Percentiles rank a stretch among this genome's conserved stretches.
These are phyloP conservation scores for Brassica cretica DNA, from an alignment of 345 rosid species.

Conservation along the genomic window DNA sequence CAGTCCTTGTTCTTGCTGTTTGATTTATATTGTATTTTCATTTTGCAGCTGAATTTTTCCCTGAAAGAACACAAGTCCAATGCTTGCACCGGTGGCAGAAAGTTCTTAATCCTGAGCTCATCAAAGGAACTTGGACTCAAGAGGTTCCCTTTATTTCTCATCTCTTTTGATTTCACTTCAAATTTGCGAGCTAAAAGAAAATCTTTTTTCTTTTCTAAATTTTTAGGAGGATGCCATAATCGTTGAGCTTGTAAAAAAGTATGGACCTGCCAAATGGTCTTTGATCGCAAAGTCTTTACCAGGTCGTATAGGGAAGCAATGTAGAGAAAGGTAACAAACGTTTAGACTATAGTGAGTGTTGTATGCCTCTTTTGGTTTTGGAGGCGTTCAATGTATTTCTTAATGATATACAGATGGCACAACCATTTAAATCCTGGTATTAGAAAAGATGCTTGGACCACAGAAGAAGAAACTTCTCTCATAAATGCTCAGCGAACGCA, in stretches of 20 bases:
- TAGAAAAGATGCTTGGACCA: conserved; percentile 87
- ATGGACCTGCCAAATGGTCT: conserved; percentile 97
- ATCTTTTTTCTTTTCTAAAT: not conserved
- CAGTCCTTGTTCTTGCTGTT: not conserved
- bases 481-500: conserved; percentile 68
- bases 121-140: conserved; percentile 97
- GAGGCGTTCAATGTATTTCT: conserved; percentile 7
- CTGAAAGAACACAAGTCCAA: conserved; percentile 92
- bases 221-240: conserved; percentile 87
- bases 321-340: conserved; percentile 79
- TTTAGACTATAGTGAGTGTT: not conserved
- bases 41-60: conserved; percentile 77
- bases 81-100: conserved; percentile 99
- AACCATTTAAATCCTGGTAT: conserved; percentile 96
- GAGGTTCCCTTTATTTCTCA: conserved; percentile 50
- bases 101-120: conserved; percentile 92
- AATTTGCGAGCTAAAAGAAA: not conserved
- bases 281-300: conserved; percentile 83
- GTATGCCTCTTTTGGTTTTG: not conserved
- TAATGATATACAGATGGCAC: conserved; percentile 72
- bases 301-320: conserved; percentile 97
- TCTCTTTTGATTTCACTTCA: conserved; percentile 1
- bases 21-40: not conserved
- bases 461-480: conserved; percentile 79
- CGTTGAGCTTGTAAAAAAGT: conserved; percentile 63